Percentiles rank a stretch among this genome's conserved stretches.
Evolutionary conservation across 1,139 yeast genomes (phyloP).

Genomic region (Taphrina betulina): DNA sequence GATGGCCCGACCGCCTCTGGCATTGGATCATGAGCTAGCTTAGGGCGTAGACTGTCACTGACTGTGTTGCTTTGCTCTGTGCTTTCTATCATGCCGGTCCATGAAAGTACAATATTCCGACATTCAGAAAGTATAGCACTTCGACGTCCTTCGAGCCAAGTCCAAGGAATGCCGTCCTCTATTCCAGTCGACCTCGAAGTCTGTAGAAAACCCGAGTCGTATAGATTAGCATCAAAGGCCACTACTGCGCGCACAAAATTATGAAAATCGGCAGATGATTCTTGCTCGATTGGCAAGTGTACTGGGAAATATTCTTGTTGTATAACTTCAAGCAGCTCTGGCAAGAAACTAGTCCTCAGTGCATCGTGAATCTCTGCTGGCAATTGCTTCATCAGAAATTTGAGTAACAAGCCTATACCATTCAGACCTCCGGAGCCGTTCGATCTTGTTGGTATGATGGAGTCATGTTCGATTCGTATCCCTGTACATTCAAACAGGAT

Average conservation of each 20-base stretch:
- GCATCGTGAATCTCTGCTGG: neutral
- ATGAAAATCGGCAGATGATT: conserved; percentile 17
- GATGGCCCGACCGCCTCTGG: too few relatives aligned
- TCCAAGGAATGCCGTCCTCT: neutral
- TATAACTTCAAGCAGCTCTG: neutral
- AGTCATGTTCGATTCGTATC: too few relatives aligned
- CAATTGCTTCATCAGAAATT: neutral
- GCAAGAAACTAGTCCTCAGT: conserved; percentile 6
- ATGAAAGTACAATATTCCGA: conserved; percentile 3
- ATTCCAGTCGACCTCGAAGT: neutral
- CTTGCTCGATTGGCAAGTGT: conserved; percentile 6
- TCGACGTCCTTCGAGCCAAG: conserved; percentile 9
- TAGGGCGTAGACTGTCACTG: too few relatives aligned
- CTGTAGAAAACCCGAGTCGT: neutral
- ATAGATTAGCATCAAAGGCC: neutral
- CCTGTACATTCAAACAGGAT: too few relatives aligned
- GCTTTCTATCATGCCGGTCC: conserved; percentile 13
- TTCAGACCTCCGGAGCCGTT: neutral
- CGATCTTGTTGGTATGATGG: too few relatives aligned
- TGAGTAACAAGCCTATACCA: neutral
- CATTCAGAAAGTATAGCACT: conserved; percentile 1
- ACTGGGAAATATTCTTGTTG: neutral
- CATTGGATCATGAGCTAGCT: too few relatives aligned
- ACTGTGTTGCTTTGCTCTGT: conserved; percentile 15
- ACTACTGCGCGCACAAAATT: neutral